Evolutionary conservation across 495 filamentous ascomycete genomes (phyloP), one percentile per base, ranked within the genome.

Genomic region (Xylaria telfairii): DNA sequence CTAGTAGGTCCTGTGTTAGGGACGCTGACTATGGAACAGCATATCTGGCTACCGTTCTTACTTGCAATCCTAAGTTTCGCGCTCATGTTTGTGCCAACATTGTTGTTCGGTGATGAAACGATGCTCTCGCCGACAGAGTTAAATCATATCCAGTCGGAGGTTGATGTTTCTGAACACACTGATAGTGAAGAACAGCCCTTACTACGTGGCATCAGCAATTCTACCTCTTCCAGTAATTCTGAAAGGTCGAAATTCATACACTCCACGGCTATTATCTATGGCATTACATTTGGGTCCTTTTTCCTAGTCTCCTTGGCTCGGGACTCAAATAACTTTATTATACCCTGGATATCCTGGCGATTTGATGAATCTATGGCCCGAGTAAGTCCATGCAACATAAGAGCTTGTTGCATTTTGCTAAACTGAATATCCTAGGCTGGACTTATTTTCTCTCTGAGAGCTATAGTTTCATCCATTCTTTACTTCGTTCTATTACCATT

Each of bases 341-440:
- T 64, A 64, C 61, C 61, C 26, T 64, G 61, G 61, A 49, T 64
- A 47, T 46, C 61, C 15, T 64, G 61, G 61, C 39, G 61, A n/a
- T 64, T 64, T 8, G 41, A 64, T 44, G 61, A 64, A 47, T 32
- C 61, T 8, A 64, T 64, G 61, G 26, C 61, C n/a, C 13, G 42
- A 44, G 61, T 64, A 47, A 28, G 61, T 64, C 34, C 12, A 7
- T 64, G 32, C 4, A 32, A 2, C 3, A 34, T 30, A 4, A 42
- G 1, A 34, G 0, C 26, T 6, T 30, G 13, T 42, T 47, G 13
- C 24, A 42, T 24, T 46, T 30, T 49, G 41, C 61, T 64, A 21
- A 64, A 9, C 2, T 34, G 17, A 46, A 32, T 47, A 21, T 64
- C 24, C 17, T 41, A 64, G 61, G 61, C 61, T 47, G 61, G 61